Conservation (phyloP, 1,284 basidiomycete species). For the Volvariella volvacea region DNA sequence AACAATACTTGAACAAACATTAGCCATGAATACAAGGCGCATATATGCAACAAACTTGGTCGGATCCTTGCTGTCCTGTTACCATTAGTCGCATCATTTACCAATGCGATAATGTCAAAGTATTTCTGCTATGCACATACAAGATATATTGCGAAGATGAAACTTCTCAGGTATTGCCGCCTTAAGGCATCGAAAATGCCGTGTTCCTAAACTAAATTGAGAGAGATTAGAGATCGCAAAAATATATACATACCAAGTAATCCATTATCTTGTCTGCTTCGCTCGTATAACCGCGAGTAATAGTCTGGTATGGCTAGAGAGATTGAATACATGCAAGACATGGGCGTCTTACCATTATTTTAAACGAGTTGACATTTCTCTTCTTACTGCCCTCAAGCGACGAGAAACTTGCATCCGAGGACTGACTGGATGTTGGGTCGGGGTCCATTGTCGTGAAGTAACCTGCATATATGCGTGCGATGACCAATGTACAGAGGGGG, state of each 20-base stretch:
- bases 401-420: constrained; percentile 27
- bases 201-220: constrained; percentile 46
- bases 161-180: constrained; percentile 69
- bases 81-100: constrained; percentile 3
- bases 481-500: neutral
- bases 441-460: constrained; percentile 43
- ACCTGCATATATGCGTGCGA: constrained; percentile 25
- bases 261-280: constrained; percentile 77
- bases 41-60: constrained; percentile 53
- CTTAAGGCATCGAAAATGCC: constrained; percentile 77
- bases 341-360: constrained; percentile 33
- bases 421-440: constrained; percentile 30
- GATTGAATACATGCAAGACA: neutral
- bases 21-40: constrained; percentile 11
- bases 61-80: constrained; percentile 69
- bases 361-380: constrained; percentile 46
- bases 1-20: constrained; percentile 49
- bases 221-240: constrained; percentile 5
- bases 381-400: constrained; percentile 22
- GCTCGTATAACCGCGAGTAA: constrained; percentile 67
- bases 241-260: constrained; percentile 50
- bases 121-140: constrained; percentile 29
- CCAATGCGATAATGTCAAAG: neutral
- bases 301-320: constrained; percentile 35
- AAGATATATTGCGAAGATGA: constrained; percentile 78